Percentiles rank a stretch among this genome's conserved stretches.
Evolutionary conservation across 2,329 filamentous ascomycete genomes (phyloP).

Genomic region (Ophiocordyceps camponoti-floridani): DNA sequence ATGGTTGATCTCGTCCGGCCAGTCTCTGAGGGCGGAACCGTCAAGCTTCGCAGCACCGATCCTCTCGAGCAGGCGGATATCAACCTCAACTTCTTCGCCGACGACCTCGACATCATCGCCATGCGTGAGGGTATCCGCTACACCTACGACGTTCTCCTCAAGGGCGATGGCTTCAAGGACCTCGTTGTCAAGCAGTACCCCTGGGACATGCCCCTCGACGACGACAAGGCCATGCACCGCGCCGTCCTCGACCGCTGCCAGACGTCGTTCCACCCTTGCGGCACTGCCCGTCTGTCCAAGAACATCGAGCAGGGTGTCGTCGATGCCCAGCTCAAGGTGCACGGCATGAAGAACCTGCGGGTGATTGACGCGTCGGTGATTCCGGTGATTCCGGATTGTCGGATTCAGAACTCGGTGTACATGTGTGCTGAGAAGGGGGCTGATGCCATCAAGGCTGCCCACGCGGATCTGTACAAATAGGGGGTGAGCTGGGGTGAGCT

Average conservation of each 20-base stretch:
- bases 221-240: conserved; percentile 36
- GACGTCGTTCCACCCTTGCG: conserved; percentile 41
- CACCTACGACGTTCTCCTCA: conserved; percentile 35
- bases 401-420: conserved; percentile 43
- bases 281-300: conserved; percentile 33
- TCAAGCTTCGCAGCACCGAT: conserved; percentile 36
- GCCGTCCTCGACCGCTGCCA: conserved; percentile 38
- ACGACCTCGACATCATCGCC: conserved; percentile 37
- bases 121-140: conserved; percentile 39
- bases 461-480: neutral
- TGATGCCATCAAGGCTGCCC: neutral
- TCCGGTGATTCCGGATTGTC: conserved; percentile 35
- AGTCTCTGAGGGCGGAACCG: conserved; percentile 25
- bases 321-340: conserved; percentile 29
- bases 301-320: conserved; percentile 32
- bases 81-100: conserved; percentile 39
- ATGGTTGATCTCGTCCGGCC: conserved; percentile 29
- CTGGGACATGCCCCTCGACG: conserved; percentile 38
- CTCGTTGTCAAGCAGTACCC: conserved; percentile 36
- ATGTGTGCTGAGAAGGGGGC: conserved; percentile 35
- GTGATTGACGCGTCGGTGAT: conserved; percentile 38
- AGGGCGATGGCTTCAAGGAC: conserved; percentile 37
- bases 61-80: conserved; percentile 40
- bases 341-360: conserved; percentile 32
- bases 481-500: no score